These are phyloP conservation scores for Camellia lanceoleosa DNA, from an alignment of 148 eudicot species.

Conservation along the genomic window DNA sequence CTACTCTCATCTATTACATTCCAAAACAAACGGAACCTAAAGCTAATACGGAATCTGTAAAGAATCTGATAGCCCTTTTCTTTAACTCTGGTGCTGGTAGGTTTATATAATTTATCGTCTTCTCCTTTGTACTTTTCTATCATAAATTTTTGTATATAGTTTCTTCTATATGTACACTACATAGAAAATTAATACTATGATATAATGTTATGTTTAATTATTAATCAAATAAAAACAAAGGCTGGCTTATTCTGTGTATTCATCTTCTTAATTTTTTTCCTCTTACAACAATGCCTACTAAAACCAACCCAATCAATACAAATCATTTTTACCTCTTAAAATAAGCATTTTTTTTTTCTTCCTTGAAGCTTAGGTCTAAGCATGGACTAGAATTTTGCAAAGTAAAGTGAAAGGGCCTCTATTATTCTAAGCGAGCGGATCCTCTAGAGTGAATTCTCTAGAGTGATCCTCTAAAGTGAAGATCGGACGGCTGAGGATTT, in stretches of 20 bases:
- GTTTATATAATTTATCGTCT: conserved; percentile 21
- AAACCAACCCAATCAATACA: conserved; percentile 26
- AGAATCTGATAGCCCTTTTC: conserved; percentile 26
- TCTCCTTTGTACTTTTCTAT: conserved; percentile 24
- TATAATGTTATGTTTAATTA: no score
- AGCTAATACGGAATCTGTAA: not conserved
- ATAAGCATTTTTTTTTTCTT: not conserved
- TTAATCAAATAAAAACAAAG: not conserved
- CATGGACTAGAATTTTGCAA: conserved; percentile 1
- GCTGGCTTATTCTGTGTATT: conserved; percentile 2
- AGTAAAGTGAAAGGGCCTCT: conserved; percentile 11
- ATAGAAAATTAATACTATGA: not conserved
- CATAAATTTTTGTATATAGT: conserved; percentile 14
- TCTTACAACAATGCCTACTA: conserved; percentile 1
- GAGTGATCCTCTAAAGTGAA: no score
- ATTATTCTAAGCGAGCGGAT: conserved; percentile 33
- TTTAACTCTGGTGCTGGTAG: conserved; percentile 11
- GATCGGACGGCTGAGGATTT: no score
- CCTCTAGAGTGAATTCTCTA: no score
- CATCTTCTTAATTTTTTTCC: not conserved
- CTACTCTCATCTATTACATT: no score
- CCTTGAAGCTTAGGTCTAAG: no score
- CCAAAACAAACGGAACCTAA: no score
- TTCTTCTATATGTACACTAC: conserved; percentile 6
- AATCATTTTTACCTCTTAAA: conserved; percentile 19